These are phyloP conservation scores for Saturnispora zaruensis DNA, from an alignment of 805 yeast genomes.

Conservation along the genomic window DNA sequence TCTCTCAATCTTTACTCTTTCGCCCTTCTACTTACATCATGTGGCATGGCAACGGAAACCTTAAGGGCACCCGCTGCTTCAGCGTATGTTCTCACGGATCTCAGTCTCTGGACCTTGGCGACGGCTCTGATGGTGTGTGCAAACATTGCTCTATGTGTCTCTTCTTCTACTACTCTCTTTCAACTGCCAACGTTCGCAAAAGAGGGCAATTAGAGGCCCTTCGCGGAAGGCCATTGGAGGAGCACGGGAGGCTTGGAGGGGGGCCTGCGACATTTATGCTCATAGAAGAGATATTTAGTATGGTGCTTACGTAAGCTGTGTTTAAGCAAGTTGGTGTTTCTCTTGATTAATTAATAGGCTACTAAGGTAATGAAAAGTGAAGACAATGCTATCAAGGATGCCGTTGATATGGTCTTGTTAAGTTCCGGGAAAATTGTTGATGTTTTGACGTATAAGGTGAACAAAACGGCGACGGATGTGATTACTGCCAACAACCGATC, in stretches of 20 bases:
- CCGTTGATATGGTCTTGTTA: constrained; percentile 27
- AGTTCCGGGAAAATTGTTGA: constrained; percentile 29
- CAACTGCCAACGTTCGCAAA: background rate
- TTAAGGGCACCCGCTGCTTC: constrained; percentile 79
- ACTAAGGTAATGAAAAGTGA: background rate
- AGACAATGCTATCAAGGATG: constrained; percentile 13
- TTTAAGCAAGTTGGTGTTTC: background rate
- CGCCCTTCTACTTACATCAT: constrained; percentile 34
- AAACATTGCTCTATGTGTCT: constrained; percentile 39
- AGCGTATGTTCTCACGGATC: constrained; percentile 75
- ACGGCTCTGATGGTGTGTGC: constrained; percentile 56
- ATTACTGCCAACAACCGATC: constrained; percentile 26
- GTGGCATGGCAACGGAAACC: constrained; percentile 87
- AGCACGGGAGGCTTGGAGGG: background rate
- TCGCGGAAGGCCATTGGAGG: constrained; percentile 1
- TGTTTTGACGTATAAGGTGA: constrained; percentile 22
- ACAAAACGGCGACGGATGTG: constrained; percentile 20
- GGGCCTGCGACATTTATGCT: background rate
- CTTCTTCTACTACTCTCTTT: background rate
- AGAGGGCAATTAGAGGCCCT: background rate
- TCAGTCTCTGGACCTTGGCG: constrained; percentile 44
- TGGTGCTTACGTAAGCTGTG: background rate
- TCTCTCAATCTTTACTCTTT: too few relatives aligned
- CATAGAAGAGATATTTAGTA: too few relatives aligned
- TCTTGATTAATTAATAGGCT: too few relatives aligned